A percentile compares a stretch with the other conserved stretches of the same genome.
Conservation (phyloP, 2,329 filamentous ascomycete genomes). For the Talaromyces sp. region DNA sequence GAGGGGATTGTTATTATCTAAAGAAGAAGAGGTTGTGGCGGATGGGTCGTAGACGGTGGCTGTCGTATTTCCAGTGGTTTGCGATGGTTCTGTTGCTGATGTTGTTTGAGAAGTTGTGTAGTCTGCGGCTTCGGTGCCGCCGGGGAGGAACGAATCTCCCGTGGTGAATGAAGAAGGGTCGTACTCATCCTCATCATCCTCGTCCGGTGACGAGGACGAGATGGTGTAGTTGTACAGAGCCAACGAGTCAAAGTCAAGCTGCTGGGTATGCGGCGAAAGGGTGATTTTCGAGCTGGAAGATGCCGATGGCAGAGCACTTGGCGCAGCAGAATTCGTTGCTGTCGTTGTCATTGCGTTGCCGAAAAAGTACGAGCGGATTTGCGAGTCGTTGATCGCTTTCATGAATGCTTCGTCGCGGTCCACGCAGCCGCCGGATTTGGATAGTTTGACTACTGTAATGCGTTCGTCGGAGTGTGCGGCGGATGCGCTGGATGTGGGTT, state of each 20-base stretch:
- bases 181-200: conserved; percentile 46
- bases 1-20: conserved; percentile 21
- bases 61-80: neutral
- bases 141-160: conserved; percentile 26
- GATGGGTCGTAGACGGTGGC: conserved; percentile 12
- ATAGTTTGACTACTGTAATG: conserved; percentile 69
- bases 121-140: conserved; percentile 20
- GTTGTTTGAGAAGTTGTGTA: conserved; percentile 13
- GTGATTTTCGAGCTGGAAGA: conserved; percentile 54
- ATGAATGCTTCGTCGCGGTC: conserved; percentile 69
- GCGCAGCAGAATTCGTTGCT: neutral
- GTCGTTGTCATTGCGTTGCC: conserved; percentile 50
- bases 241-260: conserved; percentile 69
- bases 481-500: conserved; percentile 41
- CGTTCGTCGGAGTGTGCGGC: conserved; percentile 52
- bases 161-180: conserved; percentile 28
- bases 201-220: conserved; percentile 43
- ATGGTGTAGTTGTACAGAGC: conserved; percentile 65
- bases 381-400: conserved; percentile 65
- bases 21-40: conserved; percentile 16
- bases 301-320: neutral
- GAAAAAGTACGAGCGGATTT: conserved; percentile 92
- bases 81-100: neutral
- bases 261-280: conserved; percentile 80
- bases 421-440: conserved; percentile 80